Percentiles rank a stretch among this genome's conserved stretches.
Conservation (phyloP, 1,139 yeast species). For the Eremothecium gossypii region DNA sequence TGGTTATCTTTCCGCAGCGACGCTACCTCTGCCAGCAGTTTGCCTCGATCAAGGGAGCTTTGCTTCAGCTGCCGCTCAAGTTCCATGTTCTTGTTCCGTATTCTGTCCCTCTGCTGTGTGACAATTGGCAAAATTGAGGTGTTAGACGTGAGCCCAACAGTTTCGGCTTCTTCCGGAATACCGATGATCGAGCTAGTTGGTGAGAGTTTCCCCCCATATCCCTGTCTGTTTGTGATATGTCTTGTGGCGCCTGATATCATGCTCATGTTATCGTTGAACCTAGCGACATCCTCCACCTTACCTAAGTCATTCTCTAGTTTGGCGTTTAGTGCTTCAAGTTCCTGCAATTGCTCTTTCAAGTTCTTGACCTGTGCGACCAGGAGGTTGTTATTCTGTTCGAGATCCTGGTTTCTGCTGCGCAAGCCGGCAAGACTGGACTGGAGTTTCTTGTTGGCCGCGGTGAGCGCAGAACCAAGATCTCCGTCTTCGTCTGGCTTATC, state of each 20-base stretch:
- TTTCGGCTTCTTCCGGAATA: conserved; percentile 30
- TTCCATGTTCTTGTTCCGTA: conserved; percentile 70
- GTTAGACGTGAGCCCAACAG: conserved; percentile 10
- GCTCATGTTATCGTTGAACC: conserved; percentile 52
- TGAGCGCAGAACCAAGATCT: conserved; percentile 34
- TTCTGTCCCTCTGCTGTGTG: conserved; percentile 90
- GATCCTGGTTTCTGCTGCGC: conserved; percentile 24
- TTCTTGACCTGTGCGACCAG: conserved; percentile 22
- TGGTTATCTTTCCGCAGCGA: conserved; percentile 64
- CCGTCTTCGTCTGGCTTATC: conserved; percentile 32
- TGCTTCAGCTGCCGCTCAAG: conserved; percentile 73
- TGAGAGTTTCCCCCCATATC: conserved; percentile 25
- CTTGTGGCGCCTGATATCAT: conserved; percentile 53
- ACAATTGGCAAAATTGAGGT: conserved; percentile 69
- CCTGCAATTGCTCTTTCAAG: conserved; percentile 32
- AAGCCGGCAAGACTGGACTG: conserved; percentile 31
- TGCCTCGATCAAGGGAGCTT: conserved; percentile 44
- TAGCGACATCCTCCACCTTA: conserved; percentile 34
- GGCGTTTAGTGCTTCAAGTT: conserved; percentile 41
- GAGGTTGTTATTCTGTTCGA: conserved; percentile 18
- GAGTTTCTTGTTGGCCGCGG: conserved; percentile 36
- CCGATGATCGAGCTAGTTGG: conserved; percentile 47
- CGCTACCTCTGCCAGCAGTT: conserved; percentile 56
- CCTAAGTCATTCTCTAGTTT: conserved; percentile 69
- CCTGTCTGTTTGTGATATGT: conserved; percentile 33